Base-by-base conservation (phyloP, 192 early-diverging fungal species). In the Coemansia sp. region DNA sequence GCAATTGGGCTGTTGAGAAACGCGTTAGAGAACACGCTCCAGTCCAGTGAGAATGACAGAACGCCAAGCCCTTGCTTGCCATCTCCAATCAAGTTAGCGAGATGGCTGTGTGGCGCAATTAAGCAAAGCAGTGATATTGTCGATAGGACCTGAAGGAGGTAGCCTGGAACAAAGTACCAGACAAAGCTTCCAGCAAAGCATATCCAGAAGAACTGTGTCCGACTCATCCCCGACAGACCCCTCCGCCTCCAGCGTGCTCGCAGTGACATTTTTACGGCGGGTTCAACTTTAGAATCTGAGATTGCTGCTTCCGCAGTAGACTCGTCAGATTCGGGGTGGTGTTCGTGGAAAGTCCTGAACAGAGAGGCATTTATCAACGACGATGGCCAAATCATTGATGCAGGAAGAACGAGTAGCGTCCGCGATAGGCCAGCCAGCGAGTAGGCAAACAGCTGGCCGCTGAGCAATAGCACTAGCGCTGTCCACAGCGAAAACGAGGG, bases 301-400 rank as follows among this genome's bases (percentile, higher is more conserved):
- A 9, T 27, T 12, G 22, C 22, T 24, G 1, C 22, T 11, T 12
- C 38, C n/a, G 43, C 4, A 20, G n/a, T 49, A 20, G 45, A 49
- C 3, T 39, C 60, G 35, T 11, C 32, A 12, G 12, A 41, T 10
- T 45, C 32, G 72, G 74, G 40, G 22, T 83, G 71, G 58, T 64
- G 32, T 52, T 89, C 86, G 73, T 96, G 93, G 44, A 96, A 85
- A 8, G 93, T 89, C 5, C 87, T 83, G 76, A 94, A 93, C 4
- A 95, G 79, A 2, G 91, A 88, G 9, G 91, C 88, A 41, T 89
- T 89, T 30, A 91, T 84, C 35, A 98, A 84, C 20, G 86, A 89
- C 8, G 86, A 71, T 3, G 95, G 95, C 95, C 95, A 99, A 30
- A 93, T 85, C 93, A 97, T 95, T 6, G 88, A 78, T 4, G 91